Percentiles rank a stretch among this genome's conserved stretches.
phyloP scores from a whole-genome alignment of 2,329 filamentous ascomycete species.

The Zopfia rhizophila region DNA sequence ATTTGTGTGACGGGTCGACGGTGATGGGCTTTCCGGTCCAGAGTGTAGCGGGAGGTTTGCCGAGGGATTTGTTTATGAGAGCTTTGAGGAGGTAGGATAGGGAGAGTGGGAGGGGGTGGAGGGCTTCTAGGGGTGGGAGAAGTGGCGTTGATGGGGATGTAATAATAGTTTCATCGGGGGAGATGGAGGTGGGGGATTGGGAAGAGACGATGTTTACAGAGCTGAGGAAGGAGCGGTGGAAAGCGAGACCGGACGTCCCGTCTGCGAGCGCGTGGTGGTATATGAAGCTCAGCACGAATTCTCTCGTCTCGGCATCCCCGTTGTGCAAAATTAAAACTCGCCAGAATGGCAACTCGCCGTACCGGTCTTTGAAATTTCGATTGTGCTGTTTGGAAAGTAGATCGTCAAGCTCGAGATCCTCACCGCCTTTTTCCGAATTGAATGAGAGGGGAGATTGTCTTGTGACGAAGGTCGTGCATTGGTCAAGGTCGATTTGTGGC shows the following conservation, averaged over 20 bases:
- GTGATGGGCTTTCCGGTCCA: slow-evolving; percentile 34
- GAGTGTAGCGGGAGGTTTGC: slow-evolving; percentile 27
- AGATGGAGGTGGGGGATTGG: slow-evolving; percentile 23
- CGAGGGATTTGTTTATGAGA: slow-evolving; percentile 39
- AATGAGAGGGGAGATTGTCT: slow-evolving; percentile 12
- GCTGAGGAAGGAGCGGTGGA: slow-evolving; percentile 57
- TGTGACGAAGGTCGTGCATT: slow-evolving; percentile 47
- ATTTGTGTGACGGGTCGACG: slow-evolving; percentile 34
- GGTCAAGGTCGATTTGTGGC: slow-evolving; percentile 54
- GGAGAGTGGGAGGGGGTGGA: slow-evolving; percentile 54
- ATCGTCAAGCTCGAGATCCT: slow-evolving; percentile 55
- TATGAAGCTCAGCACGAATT: slow-evolving; percentile 58
- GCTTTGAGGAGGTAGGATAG: slow-evolving; percentile 46
- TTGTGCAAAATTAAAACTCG: slow-evolving; percentile 52
- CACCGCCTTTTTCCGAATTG: slow-evolving; percentile 19
- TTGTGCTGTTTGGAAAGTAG: slow-evolving; percentile 56
- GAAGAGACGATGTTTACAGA: slow-evolving; percentile 37
- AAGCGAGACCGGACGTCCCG: slow-evolving; percentile 57
- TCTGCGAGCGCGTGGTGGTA: slow-evolving; percentile 62
- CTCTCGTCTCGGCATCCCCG: too few species aligned
- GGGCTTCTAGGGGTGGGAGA: slow-evolving; percentile 53
- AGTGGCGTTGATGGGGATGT: slow-evolving; percentile 46
- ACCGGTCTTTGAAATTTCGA: slow-evolving; percentile 45
- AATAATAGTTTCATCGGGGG: too few species aligned
- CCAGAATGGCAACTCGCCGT: slow-evolving; percentile 54